Percentiles rank a stretch among this genome's conserved stretches.
Evolutionary conservation across 805 yeast genomes (phyloP).

Genomic region (Cyberlindnera sargentensis): DNA sequence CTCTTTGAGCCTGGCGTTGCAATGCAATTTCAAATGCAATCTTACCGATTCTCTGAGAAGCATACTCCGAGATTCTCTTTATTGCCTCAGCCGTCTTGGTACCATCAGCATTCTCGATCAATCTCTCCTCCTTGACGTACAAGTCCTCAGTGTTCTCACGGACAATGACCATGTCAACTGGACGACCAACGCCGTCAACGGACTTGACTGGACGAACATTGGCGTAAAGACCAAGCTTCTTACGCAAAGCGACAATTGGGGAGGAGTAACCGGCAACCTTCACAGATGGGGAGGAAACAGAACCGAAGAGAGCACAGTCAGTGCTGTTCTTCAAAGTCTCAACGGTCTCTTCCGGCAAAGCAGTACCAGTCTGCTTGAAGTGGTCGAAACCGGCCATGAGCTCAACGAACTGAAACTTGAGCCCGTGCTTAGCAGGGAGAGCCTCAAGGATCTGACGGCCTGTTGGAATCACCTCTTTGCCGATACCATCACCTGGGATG

Average conservation of each 20-base stretch:
- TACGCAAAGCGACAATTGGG: constrained; percentile 97
- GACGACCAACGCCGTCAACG: constrained; percentile 77
- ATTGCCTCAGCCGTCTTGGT: constrained; percentile 93
- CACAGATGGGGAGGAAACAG: constrained; percentile 90
- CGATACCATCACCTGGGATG: constrained; percentile 98
- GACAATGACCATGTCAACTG: constrained; percentile 95
- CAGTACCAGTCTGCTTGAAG: constrained; percentile 91
- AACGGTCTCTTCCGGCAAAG: constrained; percentile 91
- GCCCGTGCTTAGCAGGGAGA: constrained; percentile 66
- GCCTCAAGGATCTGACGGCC: constrained; percentile 83
- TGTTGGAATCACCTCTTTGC: constrained; percentile 96
- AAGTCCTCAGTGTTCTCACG: constrained; percentile 98
- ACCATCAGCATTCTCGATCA: constrained; percentile 72
- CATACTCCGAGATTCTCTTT: constrained; percentile 88
- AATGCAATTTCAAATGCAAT: constrained; percentile 91
- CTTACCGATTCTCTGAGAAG: constrained; percentile 78
- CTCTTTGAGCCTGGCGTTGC: constrained; percentile 79
- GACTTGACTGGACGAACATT: constrained; percentile 97
- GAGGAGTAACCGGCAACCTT: constrained; percentile 96
- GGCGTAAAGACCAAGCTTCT: constrained; percentile 90
- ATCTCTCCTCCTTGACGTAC: constrained; percentile 87
- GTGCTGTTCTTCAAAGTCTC: constrained; percentile 68
- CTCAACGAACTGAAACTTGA: constrained; percentile 79
- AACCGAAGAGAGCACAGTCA: constrained; percentile 97
- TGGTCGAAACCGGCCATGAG: constrained; percentile 93